Base-by-base conservation (phyloP, 1,284 basidiomycete genomes). In the Caloboletus firmus region DNA sequence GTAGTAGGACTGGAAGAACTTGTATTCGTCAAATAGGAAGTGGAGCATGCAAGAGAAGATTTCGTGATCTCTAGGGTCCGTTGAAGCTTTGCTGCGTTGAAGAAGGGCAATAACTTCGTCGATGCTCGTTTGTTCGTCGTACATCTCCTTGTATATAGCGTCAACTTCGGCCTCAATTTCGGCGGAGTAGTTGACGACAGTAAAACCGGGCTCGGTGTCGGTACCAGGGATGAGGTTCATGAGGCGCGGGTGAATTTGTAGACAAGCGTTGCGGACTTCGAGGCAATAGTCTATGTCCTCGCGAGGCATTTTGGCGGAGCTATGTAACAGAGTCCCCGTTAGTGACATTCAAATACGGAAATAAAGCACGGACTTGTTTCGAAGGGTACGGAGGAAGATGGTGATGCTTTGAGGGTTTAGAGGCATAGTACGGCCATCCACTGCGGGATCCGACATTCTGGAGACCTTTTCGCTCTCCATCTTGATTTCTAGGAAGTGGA, bases 11-110 rank as follows among this genome's bases (percentile, higher is more conserved):
- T 97, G 93, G 84, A 99, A 98, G 79, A 98, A 99, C 69, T 95
- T 95, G 84, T 98, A 98, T 78, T 99, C 97, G 83, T 99, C 97
- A 74, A 99, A 99, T 51, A 99, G 84, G 76, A 98, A 97, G 76
- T 98, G 95, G 49, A 99, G 86, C 84, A 98, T 96, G 81, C 95
- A 98, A 13, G 95, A 97, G 69, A 99, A 98, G 56, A 98, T 85
- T 76, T 99, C 93, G 69, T 95, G 93, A 64, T 98, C 95, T 59
- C 89, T 87, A 37, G 85, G 71, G 63, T 91, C 93, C 28, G 82
- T 80, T 24, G 95, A 97, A 51, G 83, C 83, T 68, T 95, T 93
- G 76, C 87, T 86, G 47, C 86, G 85, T 72, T 93, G 88, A 37
- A 99, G 83, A 70, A 96, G 86, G 20, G 82, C 74, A 58, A 98